phyloP scores from a whole-genome alignment of 257 asterid genomes.

The Scutellaria minor region DNA sequence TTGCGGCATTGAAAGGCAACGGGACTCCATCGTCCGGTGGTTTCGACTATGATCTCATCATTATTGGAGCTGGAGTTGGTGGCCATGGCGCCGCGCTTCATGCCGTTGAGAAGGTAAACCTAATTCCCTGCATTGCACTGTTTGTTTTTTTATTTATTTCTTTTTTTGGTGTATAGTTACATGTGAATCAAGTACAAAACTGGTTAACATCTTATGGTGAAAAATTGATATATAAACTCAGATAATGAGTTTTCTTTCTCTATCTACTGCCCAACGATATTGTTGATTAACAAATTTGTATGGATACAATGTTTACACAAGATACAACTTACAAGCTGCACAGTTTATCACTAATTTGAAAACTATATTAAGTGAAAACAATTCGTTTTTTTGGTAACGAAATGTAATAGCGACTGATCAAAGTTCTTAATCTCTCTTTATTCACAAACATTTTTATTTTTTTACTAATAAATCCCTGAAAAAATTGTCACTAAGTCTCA shows the following conservation, averaged over 20 bases:
- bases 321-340: background rate
- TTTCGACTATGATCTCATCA: constrained; percentile 89
- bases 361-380: background rate
- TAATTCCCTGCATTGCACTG: background rate
- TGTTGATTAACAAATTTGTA: background rate
- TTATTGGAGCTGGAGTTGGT: constrained; percentile 98
- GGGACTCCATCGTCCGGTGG: constrained; percentile 58
- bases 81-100: constrained; percentile 99
- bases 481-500: background rate
- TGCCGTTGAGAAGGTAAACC: constrained; percentile 80
- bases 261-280: background rate
- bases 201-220: constrained; percentile 19
- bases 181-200: background rate
- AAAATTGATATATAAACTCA: background rate
- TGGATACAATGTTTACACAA: too few relatives aligned
- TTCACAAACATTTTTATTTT: background rate
- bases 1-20: constrained; percentile 57
- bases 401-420: background rate
- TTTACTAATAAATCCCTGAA: background rate
- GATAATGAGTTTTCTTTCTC: constrained; percentile 13
- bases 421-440: background rate
- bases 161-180: background rate
- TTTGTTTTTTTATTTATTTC: constrained; percentile 5
- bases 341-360: constrained; percentile 7
- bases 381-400: background rate